phyloP scores from a whole-genome alignment of 345 rosid genomes.

The Alliaria petiolata region DNA sequence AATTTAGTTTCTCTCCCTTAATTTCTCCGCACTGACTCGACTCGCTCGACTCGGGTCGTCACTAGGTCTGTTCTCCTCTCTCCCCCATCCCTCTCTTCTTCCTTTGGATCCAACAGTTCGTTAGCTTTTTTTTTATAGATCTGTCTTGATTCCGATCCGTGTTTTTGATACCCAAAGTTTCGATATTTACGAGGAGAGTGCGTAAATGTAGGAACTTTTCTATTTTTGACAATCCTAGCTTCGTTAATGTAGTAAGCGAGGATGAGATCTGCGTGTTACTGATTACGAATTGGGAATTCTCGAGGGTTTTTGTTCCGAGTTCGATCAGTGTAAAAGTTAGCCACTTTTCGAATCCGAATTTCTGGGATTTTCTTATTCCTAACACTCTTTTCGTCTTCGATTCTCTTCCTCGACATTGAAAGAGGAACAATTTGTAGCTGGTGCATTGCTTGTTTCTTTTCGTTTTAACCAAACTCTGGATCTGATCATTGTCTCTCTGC shows the following conservation, averaged over 20 bases:
- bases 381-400: not conserved
- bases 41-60: slow-evolving; percentile 13
- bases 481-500: not conserved
- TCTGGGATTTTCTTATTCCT: not conserved
- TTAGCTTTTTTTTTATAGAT: not conserved
- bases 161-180: not conserved
- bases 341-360: not conserved
- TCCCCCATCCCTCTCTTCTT: not conserved
- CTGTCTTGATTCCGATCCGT: slow-evolving; percentile 20
- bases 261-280: not conserved
- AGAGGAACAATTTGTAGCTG: not conserved
- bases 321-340: slow-evolving; percentile 2
- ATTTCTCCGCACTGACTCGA: not conserved
- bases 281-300: not conserved
- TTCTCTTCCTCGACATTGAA: not conserved
- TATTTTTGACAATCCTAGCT: not conserved
- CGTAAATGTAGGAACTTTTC: not conserved
- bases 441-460: not conserved
- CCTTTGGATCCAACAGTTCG: not conserved
- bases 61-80: slow-evolving; percentile 4
- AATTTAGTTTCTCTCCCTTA: not conserved
- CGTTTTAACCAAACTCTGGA: slow-evolving; percentile 5
- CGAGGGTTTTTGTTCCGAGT: not conserved
- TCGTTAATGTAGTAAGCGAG: not conserved
- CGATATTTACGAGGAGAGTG: slow-evolving; percentile 34